These are phyloP conservation scores for Phytophthora pini DNA, from an alignment of 352 stramenopile species.

Conservation along the genomic window DNA sequence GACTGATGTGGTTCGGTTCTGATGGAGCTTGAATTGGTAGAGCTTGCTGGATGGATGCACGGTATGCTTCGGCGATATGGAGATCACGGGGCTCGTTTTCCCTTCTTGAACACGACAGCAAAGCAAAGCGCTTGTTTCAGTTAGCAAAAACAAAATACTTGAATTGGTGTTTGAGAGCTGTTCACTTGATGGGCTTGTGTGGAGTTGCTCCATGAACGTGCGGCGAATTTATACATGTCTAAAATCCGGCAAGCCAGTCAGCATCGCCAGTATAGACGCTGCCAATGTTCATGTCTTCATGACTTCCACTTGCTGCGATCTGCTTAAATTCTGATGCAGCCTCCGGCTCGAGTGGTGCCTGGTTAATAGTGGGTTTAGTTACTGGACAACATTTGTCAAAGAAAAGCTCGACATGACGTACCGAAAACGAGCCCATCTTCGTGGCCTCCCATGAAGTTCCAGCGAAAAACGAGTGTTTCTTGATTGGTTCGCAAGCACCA, in stretches of 20 bases:
- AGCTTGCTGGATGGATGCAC: constrained; percentile 48
- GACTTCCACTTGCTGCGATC: constrained; percentile 56
- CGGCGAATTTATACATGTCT: constrained; percentile 41
- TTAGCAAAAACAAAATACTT: constrained; percentile 42
- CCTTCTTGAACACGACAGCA: constrained; percentile 14
- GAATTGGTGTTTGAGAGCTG: constrained; percentile 22
- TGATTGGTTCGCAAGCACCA: constrained; percentile 73
- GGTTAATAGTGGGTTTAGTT: constrained; percentile 10
- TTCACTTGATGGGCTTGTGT: constrained; percentile 6
- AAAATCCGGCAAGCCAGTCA: constrained; percentile 82
- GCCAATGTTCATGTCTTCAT: constrained; percentile 76
- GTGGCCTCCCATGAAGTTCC: constrained; percentile 85
- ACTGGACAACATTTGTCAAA: background rate
- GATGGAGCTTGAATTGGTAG: constrained; percentile 19
- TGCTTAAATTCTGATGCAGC: constrained; percentile 77
- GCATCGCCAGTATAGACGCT: constrained; percentile 70
- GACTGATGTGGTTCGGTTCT: background rate
- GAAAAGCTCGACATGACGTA: constrained; percentile 34
- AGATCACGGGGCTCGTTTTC: constrained; percentile 38
- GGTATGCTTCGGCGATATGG: constrained; percentile 56
- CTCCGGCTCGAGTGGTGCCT: constrained; percentile 81
- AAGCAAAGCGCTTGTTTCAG: background rate
- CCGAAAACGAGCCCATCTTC: constrained; percentile 81
- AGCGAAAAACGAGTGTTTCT: constrained; percentile 86
- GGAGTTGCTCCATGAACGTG: constrained; percentile 9